Evolutionary conservation across 1,284 basidiomycete species (phyloP), one percentile per base, ranked within the genome.

Genomic region (Rhodotorula sp.): DNA sequence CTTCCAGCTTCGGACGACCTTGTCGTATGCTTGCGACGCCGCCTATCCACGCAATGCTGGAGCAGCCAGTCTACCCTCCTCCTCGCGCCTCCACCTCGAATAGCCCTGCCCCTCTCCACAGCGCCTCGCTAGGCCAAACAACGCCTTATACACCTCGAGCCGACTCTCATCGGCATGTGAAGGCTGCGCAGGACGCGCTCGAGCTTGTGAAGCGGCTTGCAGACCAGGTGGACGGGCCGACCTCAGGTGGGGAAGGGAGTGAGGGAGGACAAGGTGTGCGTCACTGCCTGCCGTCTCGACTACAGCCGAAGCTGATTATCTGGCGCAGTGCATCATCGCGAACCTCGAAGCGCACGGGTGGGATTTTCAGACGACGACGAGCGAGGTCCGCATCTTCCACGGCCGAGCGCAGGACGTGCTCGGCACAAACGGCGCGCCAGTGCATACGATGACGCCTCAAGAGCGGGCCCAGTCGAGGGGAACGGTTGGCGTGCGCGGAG

Each of bases 341-440:
- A 66, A 59, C 55, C 57, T 72, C 6, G 64, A 69, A 20, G 20
- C 48, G 24, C 37, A 59, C 34, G 71, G 71, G 24, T 72, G 71
- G 71, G 20, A 22, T 2, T 59, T 62, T 22, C 62, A 64, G 15
- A 53, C 65, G 16, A 69, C 71, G 15, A 69, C 59, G 8, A 50
- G 56, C 48, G 65, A 59, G 20, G 60, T 72, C 15, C 53, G 71
- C 15, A 69, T 72, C 59, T 72, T 71, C 44, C 58, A 65, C 46
- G 46, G 63, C 34, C 52, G 28, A 28, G 26, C 26, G 7, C 57
- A 61, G 30, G 57, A 62, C 40, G 60, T 44, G 10, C 40, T 44
- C 9, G 40, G 40, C 13, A 15, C 58, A 24, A 44, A 46, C 37
- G 57, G 40, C 16, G 44, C 47, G 4, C 13, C 50, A 51, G 24